Percentiles rank a stretch among this genome's conserved stretches.
Evolutionary conservation across 805 yeast genomes (phyloP).

Genomic region (Candida germanica): DNA sequence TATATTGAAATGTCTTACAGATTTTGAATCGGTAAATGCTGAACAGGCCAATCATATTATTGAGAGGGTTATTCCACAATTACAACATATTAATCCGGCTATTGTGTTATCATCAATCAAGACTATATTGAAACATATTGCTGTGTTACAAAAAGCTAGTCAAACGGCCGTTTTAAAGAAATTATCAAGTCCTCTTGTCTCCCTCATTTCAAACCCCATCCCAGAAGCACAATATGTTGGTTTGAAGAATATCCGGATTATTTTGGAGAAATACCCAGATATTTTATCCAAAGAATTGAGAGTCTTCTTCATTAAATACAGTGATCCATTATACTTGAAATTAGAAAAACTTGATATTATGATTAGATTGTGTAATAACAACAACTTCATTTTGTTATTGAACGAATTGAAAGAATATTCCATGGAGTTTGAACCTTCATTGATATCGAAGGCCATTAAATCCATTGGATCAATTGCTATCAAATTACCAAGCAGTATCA

Average conservation of each 20-base stretch:
- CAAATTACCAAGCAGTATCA: conserved; percentile 50
- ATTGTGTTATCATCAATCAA: conserved; percentile 86
- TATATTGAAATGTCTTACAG: conserved; percentile 76
- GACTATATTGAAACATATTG: conserved; percentile 69
- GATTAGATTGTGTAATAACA: conserved; percentile 62
- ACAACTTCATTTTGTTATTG: conserved; percentile 55
- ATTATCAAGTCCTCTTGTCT: conserved; percentile 80
- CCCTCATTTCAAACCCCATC: conserved; percentile 74
- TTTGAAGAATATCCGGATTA: conserved; percentile 82
- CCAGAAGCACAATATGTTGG: conserved; percentile 96
- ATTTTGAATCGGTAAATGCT: conserved; percentile 53
- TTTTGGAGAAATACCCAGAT: conserved; percentile 83
- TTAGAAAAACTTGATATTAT: conserved; percentile 74
- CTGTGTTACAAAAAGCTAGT: conserved; percentile 34
- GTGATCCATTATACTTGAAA: conserved; percentile 76
- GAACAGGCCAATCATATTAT: conserved; percentile 80
- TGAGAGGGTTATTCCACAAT: conserved; percentile 88
- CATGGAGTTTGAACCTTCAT: conserved; percentile 79
- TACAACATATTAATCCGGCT: conserved; percentile 95
- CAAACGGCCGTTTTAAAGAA: conserved; percentile 55
- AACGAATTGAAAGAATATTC: conserved; percentile 78
- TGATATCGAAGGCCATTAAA: conserved; percentile 62
- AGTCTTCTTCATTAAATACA: conserved; percentile 86
- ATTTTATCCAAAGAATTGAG: conserved; percentile 75
- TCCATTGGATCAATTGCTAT: conserved; percentile 74